These are phyloP conservation scores for Arthroderma sp. DNA, from an alignment of 2,329 filamentous ascomycete species.

Conservation along the genomic window DNA sequence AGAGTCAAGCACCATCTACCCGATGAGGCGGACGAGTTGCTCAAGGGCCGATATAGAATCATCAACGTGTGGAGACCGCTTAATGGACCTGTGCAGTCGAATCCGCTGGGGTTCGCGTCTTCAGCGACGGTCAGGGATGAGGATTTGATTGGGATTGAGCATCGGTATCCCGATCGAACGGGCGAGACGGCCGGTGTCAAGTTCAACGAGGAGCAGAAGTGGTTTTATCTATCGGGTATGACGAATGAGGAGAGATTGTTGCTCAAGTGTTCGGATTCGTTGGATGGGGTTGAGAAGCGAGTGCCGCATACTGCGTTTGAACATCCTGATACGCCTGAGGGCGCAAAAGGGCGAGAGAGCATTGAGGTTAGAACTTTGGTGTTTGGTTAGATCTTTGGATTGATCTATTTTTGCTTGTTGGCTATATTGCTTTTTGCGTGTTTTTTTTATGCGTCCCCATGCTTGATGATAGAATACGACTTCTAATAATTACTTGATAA, in stretches of 20 bases:
- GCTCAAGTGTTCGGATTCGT: constrained; percentile 65
- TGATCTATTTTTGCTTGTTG: too few relatives aligned
- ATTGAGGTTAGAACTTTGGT: constrained; percentile 81
- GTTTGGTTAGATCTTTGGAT: constrained; percentile 43
- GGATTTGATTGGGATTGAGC: constrained; percentile 60
- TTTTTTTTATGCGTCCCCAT: too few relatives aligned
- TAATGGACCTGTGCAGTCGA: constrained; percentile 43
- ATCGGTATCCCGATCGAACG: constrained; percentile 55
- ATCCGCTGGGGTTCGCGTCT: constrained; percentile 46
- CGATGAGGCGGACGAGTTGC: constrained; percentile 53
- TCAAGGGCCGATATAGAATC: constrained; percentile 61
- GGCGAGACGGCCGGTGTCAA: constrained; percentile 63
- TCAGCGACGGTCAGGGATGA: constrained; percentile 41
- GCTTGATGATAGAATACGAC: too few relatives aligned
- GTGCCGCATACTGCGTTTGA: constrained; percentile 66
- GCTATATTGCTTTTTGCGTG: too few relatives aligned
- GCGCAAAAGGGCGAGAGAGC: constrained; percentile 64
- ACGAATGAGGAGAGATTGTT: constrained; percentile 56
- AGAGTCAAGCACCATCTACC: constrained; percentile 56
- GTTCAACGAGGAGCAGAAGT: constrained; percentile 50
- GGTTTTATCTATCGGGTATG: constrained; percentile 75
- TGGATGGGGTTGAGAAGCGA: constrained; percentile 28
- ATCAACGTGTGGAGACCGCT: constrained; percentile 75
- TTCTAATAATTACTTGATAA: too few relatives aligned
- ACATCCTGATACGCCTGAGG: constrained; percentile 56